Evolutionary conservation across 192 early-diverging fungal genomes (phyloP).

Genomic region (Dimargaris verticillata): DNA sequence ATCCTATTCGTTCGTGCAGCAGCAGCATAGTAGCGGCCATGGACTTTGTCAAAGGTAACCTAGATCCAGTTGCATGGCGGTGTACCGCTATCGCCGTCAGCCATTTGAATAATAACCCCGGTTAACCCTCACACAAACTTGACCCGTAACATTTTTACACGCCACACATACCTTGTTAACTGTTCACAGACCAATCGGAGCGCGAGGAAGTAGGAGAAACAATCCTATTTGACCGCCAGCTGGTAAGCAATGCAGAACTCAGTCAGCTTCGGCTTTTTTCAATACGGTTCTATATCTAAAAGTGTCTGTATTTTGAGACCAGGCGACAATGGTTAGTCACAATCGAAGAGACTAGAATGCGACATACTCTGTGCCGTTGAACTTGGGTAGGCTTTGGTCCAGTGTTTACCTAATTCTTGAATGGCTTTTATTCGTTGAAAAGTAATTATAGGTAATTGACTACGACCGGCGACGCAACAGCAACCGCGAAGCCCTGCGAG

Average conservation of each 20-base stretch:
- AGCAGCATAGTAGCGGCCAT: too few relatives aligned
- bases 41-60: too few relatives aligned
- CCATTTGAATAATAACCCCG: too few relatives aligned
- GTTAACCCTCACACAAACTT: too few relatives aligned
- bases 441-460: slow-evolving; percentile 28
- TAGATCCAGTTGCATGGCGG: too few relatives aligned
- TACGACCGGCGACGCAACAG: slow-evolving; percentile 35
- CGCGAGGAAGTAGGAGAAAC: slow-evolving; percentile 33
- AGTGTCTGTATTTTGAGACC: not conserved
- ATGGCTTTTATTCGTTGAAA: not conserved
- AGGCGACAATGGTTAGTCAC: not conserved
- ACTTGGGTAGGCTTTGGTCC: not conserved
- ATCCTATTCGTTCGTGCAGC: too few relatives aligned
- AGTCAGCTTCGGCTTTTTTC: not conserved
- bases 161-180: not conserved
- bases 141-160: too few relatives aligned
- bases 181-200: slow-evolving; percentile 11
- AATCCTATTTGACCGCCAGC: slow-evolving; percentile 36
- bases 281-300: not conserved
- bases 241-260: slow-evolving; percentile 19
- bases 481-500: slow-evolving; percentile 37
- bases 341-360: not conserved
- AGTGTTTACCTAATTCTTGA: not conserved
- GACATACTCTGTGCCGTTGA: not conserved
- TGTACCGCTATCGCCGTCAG: too few relatives aligned